Percentiles rank a stretch among this genome's conserved stretches.
These are phyloP conservation scores for Flaveria floridana DNA, from an alignment of 140 eudicot genomes.

Conservation along the genomic window DNA sequence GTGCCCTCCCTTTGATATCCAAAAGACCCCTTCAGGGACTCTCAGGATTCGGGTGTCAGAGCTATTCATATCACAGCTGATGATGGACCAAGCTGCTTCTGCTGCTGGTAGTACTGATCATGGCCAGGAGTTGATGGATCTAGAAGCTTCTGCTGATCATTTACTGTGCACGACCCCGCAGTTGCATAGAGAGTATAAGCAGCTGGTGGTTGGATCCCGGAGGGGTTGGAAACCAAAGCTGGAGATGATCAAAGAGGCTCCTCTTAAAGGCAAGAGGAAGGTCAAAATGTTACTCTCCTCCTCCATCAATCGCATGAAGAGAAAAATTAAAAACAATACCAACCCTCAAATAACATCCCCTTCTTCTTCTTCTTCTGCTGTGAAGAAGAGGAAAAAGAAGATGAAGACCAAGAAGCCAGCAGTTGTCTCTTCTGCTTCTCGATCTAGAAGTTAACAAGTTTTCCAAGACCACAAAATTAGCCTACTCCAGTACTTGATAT, in stretches of 20 bases:
- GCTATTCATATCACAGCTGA: conserved; percentile 40
- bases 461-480: conserved; percentile 21
- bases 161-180: conserved; percentile 52
- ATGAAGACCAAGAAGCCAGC: conserved; percentile 15
- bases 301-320: conserved; percentile 37
- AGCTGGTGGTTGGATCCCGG: conserved; percentile 44
- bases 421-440: background rate
- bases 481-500: background rate
- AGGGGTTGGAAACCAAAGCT: conserved; percentile 64
- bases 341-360: background rate
- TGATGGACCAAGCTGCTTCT: conserved; percentile 31
- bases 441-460: conserved; percentile 19
- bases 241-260: conserved; percentile 46
- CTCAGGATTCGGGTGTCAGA: conserved; percentile 49
- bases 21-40: conserved; percentile 47
- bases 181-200: conserved; percentile 54
- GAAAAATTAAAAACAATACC: conserved; percentile 16
- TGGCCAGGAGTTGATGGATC: conserved; percentile 1
- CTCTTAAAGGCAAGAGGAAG: conserved; percentile 33
- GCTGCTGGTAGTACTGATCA: no score
- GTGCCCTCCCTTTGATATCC: conserved; percentile 47
- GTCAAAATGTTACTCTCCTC: conserved; percentile 36
- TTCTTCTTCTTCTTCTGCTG: background rate
- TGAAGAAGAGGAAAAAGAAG: conserved; percentile 30
- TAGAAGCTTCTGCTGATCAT: conserved; percentile 15